These are phyloP conservation scores for Fusarium transvaalense DNA, from an alignment of 2,329 filamentous ascomycete species.

Conservation along the genomic window DNA sequence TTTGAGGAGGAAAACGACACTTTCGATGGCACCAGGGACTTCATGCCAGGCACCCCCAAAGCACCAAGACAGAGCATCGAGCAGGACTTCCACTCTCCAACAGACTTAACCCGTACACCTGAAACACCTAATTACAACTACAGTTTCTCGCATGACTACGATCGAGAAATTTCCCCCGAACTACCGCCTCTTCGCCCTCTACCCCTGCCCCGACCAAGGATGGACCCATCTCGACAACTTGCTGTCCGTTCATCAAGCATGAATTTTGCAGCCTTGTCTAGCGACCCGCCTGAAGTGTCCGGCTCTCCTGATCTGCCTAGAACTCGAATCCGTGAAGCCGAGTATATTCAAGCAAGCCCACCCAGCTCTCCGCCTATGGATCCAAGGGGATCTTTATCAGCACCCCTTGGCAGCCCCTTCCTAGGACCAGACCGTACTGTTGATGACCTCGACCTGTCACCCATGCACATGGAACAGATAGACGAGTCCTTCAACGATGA, in stretches of 20 bases:
- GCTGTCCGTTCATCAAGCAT: slow-evolving; percentile 55
- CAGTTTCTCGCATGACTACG: slow-evolving; percentile 34
- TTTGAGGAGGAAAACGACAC: slow-evolving; percentile 9
- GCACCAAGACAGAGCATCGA: slow-evolving; percentile 36
- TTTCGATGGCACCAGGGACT: slow-evolving; percentile 40
- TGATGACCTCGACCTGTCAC: slow-evolving; percentile 55
- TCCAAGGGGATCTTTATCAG: slow-evolving; percentile 51
- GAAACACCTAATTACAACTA: slow-evolving; percentile 40
- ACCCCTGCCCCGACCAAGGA: slow-evolving; percentile 47
- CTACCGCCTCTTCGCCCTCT: slow-evolving; percentile 54
- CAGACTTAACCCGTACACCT: slow-evolving; percentile 24
- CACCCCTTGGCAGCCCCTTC: slow-evolving; percentile 62
- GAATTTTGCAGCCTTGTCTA: slow-evolving; percentile 56
- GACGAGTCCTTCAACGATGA: slow-evolving; percentile 62
- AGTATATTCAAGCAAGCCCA: slow-evolving; percentile 58
- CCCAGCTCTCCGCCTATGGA: slow-evolving; percentile 62
- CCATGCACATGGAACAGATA: slow-evolving; percentile 58
- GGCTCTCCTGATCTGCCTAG: slow-evolving; percentile 55
- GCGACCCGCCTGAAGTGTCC: slow-evolving; percentile 59
- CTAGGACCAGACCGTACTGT: slow-evolving; percentile 58
- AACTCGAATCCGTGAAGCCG: slow-evolving; percentile 50
- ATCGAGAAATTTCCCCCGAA: slow-evolving; percentile 51
- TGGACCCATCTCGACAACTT: slow-evolving; percentile 55
- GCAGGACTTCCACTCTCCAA: slow-evolving; percentile 22
- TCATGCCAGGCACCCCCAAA: slow-evolving; percentile 16